Conservation (phyloP, 129 eudicot genomes). For the Ambrosia artemisiifolia region DNA sequence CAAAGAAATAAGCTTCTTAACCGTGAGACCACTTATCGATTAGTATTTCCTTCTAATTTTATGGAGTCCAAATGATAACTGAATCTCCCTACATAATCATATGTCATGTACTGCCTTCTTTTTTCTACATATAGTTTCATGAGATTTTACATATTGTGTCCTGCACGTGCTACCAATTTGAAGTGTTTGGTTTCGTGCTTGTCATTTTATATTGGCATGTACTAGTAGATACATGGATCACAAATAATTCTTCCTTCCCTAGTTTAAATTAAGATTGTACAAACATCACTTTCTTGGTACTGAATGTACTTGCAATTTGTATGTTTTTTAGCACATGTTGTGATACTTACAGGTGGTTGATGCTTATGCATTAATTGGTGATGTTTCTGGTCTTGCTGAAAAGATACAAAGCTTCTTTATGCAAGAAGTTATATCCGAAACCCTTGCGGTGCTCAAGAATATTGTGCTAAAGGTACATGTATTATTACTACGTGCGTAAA, state of each 20-base stretch:
- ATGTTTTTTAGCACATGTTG: constrained; percentile 27
- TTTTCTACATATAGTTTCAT: not conserved
- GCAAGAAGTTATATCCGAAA: constrained; percentile 90
- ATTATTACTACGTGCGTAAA: not conserved
- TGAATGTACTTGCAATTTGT: not conserved
- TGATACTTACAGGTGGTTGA: constrained; percentile 73
- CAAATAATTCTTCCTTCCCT: not conserved
- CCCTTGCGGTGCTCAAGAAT: constrained; percentile 60
- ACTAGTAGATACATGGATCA: not conserved
- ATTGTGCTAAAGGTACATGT: constrained; percentile 62
- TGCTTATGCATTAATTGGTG: constrained; percentile 97
- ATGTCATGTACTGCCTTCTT: not conserved
- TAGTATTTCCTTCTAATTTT: constrained; percentile 3
- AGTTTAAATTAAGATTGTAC: not conserved
- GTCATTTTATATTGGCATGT: not conserved
- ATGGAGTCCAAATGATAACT: constrained; percentile 13
- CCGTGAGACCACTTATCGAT: constrained; percentile 47
- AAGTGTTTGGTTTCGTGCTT: constrained; percentile 8
- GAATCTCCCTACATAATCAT: not conserved
- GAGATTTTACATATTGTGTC: not conserved
- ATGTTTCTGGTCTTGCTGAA: constrained; percentile 97
- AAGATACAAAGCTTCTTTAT: constrained; percentile 89
- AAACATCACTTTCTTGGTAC: constrained; percentile 7
- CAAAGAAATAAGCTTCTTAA: constrained; percentile 75
- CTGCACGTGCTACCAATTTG: not conserved